A percentile compares a stretch with the other conserved stretches of the same genome.
These are phyloP conservation scores for Lojkania enalia DNA, from an alignment of 2,329 filamentous ascomycete species.

Conservation along the genomic window DNA sequence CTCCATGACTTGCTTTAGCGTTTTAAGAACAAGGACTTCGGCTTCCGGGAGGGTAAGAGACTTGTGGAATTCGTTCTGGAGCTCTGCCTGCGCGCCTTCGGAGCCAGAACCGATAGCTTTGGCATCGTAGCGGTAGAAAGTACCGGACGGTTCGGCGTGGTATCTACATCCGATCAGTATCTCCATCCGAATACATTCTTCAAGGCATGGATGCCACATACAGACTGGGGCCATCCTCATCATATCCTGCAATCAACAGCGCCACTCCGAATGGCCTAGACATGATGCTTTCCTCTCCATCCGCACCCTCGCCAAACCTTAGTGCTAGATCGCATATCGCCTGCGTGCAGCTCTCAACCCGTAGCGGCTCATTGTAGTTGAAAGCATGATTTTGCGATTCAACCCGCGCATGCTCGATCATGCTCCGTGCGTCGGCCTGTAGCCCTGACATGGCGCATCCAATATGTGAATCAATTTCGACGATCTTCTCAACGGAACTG, in stretches of 20 bases:
- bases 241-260: conserved; percentile 92
- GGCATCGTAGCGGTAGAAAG: conserved; percentile 98
- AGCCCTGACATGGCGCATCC: conserved; percentile 98
- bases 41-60: conserved; percentile 91
- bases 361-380: conserved; percentile 94
- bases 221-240: conserved; percentile 94
- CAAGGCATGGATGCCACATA: conserved; percentile 49
- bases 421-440: conserved; percentile 94
- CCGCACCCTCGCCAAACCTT: conserved; percentile 94
- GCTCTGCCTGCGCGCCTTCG: conserved; percentile 94
- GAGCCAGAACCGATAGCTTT: conserved; percentile 98
- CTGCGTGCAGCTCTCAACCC: conserved; percentile 97
- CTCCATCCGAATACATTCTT: not conserved
- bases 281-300: conserved; percentile 99
- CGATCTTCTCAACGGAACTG: conserved; percentile 98
- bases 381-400: conserved; percentile 97
- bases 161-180: conserved; percentile 59
- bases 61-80: conserved; percentile 99
- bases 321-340: conserved; percentile 97
- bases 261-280: conserved; percentile 95
- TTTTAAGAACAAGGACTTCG: conserved; percentile 94
- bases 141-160: conserved; percentile 96
- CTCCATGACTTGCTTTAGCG: conserved; percentile 99
- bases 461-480: conserved; percentile 98
- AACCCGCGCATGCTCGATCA: conserved; percentile 97